phyloP scores from a whole-genome alignment of 2,329 filamentous ascomycete genomes.

The Fonsecaea pugnacius region DNA sequence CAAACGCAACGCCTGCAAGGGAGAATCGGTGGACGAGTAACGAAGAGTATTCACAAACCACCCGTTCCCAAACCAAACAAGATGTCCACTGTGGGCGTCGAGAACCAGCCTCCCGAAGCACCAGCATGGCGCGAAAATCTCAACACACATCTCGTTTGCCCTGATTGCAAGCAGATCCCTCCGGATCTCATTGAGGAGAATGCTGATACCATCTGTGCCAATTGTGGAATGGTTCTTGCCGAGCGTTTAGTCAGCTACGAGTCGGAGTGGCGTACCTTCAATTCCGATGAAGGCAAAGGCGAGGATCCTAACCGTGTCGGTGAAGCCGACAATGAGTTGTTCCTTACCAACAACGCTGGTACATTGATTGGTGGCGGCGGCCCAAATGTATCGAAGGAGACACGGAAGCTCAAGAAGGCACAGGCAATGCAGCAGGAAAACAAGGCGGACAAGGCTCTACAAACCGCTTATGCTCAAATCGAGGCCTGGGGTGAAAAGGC shows the following conservation, averaged over 20 bases:
- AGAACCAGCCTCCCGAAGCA: slow-evolving; percentile 47
- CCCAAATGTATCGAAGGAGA: slow-evolving; percentile 60
- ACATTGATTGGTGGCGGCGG: slow-evolving; percentile 61
- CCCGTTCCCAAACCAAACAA: slow-evolving; percentile 39
- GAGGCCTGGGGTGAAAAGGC: slow-evolving; percentile 83
- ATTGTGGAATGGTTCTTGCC: slow-evolving; percentile 87
- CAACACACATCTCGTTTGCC: slow-evolving; percentile 82
- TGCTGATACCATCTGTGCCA: slow-evolving; percentile 88
- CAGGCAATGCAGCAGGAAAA: slow-evolving; percentile 82
- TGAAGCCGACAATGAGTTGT: slow-evolving; percentile 87
- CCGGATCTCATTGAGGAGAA: slow-evolving; percentile 92
- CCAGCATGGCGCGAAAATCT: slow-evolving; percentile 76
- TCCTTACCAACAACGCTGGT: slow-evolving; percentile 64
- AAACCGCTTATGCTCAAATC: slow-evolving; percentile 86
- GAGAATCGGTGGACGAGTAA: slow-evolving; percentile 37
- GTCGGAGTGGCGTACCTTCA: slow-evolving; percentile 98
- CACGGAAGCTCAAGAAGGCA: slow-evolving; percentile 74
- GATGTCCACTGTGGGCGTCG: slow-evolving; percentile 47
- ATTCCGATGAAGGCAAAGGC: slow-evolving; percentile 88
- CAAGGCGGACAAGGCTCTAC: slow-evolving; percentile 79
- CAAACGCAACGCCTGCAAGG: slow-evolving; percentile 41
- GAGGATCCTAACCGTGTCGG: slow-evolving; percentile 98
- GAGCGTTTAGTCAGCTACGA: slow-evolving; percentile 93
- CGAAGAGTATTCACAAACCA: slow-evolving; percentile 28
- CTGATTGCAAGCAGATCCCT: slow-evolving; percentile 88